These are phyloP conservation scores for Mollisiaceae sp. DNA, from an alignment of 2,329 filamentous ascomycete genomes.

Conservation along the genomic window DNA sequence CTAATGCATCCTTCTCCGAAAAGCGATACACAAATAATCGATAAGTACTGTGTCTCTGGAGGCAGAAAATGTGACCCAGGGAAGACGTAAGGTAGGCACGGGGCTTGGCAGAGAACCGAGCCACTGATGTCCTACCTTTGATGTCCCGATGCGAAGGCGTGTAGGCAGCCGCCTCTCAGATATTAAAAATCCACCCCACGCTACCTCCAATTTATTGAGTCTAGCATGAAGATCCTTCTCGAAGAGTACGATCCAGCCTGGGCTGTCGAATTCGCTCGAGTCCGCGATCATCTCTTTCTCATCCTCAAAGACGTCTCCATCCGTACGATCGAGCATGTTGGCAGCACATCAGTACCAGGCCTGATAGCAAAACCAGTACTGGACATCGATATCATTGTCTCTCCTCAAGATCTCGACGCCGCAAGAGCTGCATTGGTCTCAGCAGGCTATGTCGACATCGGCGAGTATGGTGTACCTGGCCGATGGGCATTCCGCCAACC, in stretches of 20 bases:
- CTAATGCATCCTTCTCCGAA: no score
- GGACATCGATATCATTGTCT: conserved; percentile 56
- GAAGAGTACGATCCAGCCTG: conserved; percentile 29
- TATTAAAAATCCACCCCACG: no score
- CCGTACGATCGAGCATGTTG: conserved; percentile 50
- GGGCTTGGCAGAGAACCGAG: no score
- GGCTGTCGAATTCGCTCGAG: conserved; percentile 22
- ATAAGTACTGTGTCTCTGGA: no score
- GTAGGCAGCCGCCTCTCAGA: no score
- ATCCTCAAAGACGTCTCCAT: conserved; percentile 20
- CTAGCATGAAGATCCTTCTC: conserved; percentile 26
- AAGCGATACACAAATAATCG: no score
- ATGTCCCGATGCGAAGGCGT: no score
- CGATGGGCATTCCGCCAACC: conserved; percentile 45
- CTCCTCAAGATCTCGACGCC: conserved; percentile 35
- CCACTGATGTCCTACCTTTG: no score
- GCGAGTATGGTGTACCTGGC: conserved; percentile 45
- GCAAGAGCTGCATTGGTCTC: conserved; percentile 42
- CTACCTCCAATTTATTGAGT: neutral
- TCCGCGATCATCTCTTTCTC: conserved; percentile 15
- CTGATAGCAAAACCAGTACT: conserved; percentile 58
- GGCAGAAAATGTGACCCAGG: no score
- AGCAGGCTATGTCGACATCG: conserved; percentile 44
- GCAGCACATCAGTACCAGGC: conserved; percentile 55
- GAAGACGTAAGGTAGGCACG: no score